phyloP scores from a whole-genome alignment of 78 protist species.

The Tieghemostelium lacteum region DNA sequence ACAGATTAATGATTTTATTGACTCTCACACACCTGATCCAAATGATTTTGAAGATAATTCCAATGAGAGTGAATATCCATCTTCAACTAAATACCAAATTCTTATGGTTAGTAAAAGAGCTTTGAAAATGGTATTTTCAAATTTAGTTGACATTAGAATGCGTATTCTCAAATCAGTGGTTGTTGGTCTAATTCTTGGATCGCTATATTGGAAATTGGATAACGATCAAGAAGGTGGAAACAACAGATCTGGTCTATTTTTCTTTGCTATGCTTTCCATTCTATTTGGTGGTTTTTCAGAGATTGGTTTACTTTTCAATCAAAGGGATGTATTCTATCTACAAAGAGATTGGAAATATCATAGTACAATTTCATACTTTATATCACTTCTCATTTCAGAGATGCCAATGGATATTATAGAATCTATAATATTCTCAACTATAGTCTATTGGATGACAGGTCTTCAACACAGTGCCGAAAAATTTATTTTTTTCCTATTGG shows the following conservation, averaged over 20 bases:
- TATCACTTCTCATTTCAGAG: slow-evolving; percentile 57
- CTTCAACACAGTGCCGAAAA: slow-evolving; percentile 61
- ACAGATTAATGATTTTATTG: slow-evolving; percentile 9
- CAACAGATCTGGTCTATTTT: slow-evolving; percentile 65
- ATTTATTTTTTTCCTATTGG: slow-evolving; percentile 53
- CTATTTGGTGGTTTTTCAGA: slow-evolving; percentile 56
- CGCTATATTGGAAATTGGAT: slow-evolving; percentile 13
- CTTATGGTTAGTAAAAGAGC: slow-evolving; percentile 24
- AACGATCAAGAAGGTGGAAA: slow-evolving; percentile 12
- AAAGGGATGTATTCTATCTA: slow-evolving; percentile 55
- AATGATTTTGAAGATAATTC: slow-evolving; percentile 8
- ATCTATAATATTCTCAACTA: slow-evolving; percentile 26
- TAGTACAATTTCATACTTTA: slow-evolving; percentile 34
- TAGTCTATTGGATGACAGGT: slow-evolving; percentile 81
- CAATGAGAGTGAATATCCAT: slow-evolving; percentile 31
- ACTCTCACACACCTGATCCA: slow-evolving; percentile 17
- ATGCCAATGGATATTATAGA: slow-evolving; percentile 50
- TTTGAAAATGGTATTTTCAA: slow-evolving; percentile 62
- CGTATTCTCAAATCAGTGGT: slow-evolving; percentile 54
- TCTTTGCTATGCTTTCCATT: slow-evolving; percentile 60
- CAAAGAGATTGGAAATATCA: slow-evolving; percentile 76
- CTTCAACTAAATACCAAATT: slow-evolving; percentile 6
- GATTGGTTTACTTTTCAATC: slow-evolving; percentile 55
- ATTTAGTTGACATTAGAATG: slow-evolving; percentile 31
- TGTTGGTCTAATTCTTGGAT: slow-evolving; percentile 61